Percentiles rank a stretch among this genome's conserved stretches.
Conservation (phyloP, 805 yeast species). For the Grigorovia jiainica region DNA sequence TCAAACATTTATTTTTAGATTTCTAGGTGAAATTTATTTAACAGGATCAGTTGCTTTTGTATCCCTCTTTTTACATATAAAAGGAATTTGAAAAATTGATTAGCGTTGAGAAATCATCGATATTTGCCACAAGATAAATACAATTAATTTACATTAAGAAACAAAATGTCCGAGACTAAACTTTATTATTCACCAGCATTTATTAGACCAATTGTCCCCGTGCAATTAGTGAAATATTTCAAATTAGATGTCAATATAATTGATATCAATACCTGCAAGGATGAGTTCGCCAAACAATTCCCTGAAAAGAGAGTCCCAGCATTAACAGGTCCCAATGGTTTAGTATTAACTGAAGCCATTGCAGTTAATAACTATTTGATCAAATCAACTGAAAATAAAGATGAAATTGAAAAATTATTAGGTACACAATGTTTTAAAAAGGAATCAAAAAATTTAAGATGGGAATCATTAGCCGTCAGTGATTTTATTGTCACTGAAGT, state of each 20-base stretch:
- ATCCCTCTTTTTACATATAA: too few relatives aligned
- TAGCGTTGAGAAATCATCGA: too few relatives aligned
- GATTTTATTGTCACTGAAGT: slow-evolving; percentile 47
- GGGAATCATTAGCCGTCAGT: slow-evolving; percentile 66
- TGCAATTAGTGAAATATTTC: slow-evolving; percentile 47
- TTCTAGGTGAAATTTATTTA: too few relatives aligned
- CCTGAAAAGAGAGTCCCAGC: slow-evolving; percentile 61
- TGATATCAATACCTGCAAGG: slow-evolving; percentile 23
- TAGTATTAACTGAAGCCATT: slow-evolving; percentile 56
- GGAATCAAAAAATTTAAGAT: slow-evolving; percentile 44
- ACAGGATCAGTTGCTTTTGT: too few relatives aligned
- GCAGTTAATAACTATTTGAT: slow-evolving; percentile 48
- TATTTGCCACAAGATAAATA: too few relatives aligned
- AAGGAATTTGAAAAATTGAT: too few relatives aligned
- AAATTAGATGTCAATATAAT: slow-evolving; percentile 48
- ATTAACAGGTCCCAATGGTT: slow-evolving; percentile 62
- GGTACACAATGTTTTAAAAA: slow-evolving; percentile 38
- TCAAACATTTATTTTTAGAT: too few relatives aligned
- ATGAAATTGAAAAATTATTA: slow-evolving; percentile 35
- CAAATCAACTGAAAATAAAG: slow-evolving; percentile 26
- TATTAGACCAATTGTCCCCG: slow-evolving; percentile 25
- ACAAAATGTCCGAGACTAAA: slow-evolving; percentile 41
- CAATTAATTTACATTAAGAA: too few relatives aligned
- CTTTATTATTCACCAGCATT: slow-evolving; percentile 34
- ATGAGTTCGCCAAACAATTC: slow-evolving; percentile 37